Base-by-base conservation (phyloP, 306 rosid species). In the Prunus padus region DNA sequence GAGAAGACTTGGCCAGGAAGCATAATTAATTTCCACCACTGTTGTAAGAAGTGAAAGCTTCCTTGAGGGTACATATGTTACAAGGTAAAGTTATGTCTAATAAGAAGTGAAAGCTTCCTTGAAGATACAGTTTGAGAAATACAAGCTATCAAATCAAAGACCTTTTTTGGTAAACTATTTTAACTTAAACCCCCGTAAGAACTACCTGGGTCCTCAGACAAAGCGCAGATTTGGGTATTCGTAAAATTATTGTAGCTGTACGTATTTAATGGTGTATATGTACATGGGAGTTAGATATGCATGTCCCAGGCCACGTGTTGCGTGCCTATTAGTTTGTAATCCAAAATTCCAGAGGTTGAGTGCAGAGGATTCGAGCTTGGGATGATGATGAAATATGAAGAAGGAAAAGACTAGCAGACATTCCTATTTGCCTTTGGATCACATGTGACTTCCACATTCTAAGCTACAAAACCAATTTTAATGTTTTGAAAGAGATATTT, bases 401-500 rank as follows among this genome's bases (percentile, higher is more conserved):
- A 20, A 3, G 64, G 31, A 18, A n/a, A 10, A 20, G 59, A 9
- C 20, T 11, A 12, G 52, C 15, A 78, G 55, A 71, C 82, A 54
- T 64, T 72, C 82, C 49, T 45, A 50, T 68, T 50, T 45, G 62
- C 72, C 26, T 18, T 54, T 57, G 45, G 49, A 55, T 56, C 59
- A 37, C 65, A 30, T 71, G 76, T 65, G 62, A 56, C 68, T 67
- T 82, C 74, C 74, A 33, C 73, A 28, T 69, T 67, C 23, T 37
- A 49, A 74, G 71, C 37, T 65, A 54, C 69, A 68, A 72, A 72
- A n/a, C 47, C 69, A 54, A 64, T 63, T 30, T 45, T 15, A 80
- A 65, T 64, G 46, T 25, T 51, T 19, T 56, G 20, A 75, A 30
- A 31, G 85, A 81, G 65, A 82, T 70, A 78, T 82, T 75, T 60